phyloP scores from a whole-genome alignment of 441 rosid species.

The Adansonia rubrostipa region DNA sequence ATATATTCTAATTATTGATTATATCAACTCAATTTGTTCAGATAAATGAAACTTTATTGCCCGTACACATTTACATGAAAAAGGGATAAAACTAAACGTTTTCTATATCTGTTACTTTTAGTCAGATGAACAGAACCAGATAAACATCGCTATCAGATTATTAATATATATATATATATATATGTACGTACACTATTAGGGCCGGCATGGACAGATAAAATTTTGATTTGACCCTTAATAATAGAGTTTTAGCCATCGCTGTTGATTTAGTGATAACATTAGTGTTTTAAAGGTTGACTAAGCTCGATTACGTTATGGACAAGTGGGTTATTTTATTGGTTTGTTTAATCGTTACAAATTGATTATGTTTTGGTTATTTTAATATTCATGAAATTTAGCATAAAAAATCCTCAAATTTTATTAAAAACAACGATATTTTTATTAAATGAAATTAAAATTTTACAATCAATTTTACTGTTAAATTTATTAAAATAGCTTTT shows the following conservation, averaged over 20 bases:
- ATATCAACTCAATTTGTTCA: no score
- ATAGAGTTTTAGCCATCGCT: background rate
- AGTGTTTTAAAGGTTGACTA: slow-evolving; percentile 21
- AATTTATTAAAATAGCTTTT: no score
- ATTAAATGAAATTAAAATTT: no score
- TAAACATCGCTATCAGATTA: background rate
- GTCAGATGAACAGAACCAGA: background rate
- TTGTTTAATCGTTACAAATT: background rate
- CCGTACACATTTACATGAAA: no score
- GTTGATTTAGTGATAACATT: background rate
- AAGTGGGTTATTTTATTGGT: background rate
- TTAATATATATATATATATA: background rate
- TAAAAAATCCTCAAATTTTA: no score
- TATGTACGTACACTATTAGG: background rate
- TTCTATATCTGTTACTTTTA: no score
- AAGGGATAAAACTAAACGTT: no score
- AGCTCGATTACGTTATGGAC: slow-evolving; percentile 14
- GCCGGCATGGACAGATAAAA: slow-evolving; percentile 38
- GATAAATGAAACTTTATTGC: no score
- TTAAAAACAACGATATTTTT: no score
- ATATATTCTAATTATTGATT: no score
- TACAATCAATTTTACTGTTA: no score
- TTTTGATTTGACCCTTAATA: slow-evolving; percentile 33
- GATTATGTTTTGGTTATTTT: background rate
- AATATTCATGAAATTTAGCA: no score